phyloP scores from a whole-genome alignment of 495 filamentous ascomycete genomes.

The Aspergillus sclerotioniger region DNA sequence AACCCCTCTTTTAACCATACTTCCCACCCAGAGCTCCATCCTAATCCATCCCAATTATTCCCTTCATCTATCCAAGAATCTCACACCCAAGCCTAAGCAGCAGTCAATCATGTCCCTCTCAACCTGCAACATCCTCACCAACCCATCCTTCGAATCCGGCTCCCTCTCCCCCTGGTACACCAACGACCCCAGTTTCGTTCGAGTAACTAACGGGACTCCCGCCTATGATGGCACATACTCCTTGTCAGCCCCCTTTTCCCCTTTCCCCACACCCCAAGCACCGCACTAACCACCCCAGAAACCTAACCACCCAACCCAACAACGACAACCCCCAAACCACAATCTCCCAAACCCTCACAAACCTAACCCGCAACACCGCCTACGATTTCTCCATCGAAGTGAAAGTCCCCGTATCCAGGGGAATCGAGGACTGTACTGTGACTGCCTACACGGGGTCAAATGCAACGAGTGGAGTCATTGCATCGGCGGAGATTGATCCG shows the following conservation, averaged over 20 bases:
- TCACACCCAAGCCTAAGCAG: no score
- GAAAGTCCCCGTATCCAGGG: slow-evolving; percentile 17
- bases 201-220: slow-evolving; percentile 19
- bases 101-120: slow-evolving; percentile 19
- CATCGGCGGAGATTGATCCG: slow-evolving; percentile 9
- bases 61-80: no score
- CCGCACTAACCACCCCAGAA: slow-evolving; percentile 10
- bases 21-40: no score
- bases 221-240: slow-evolving; percentile 26
- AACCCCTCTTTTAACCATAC: no score
- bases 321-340: slow-evolving; percentile 24
- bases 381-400: slow-evolving; percentile 21
- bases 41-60: no score
- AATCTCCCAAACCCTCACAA: slow-evolving; percentile 19
- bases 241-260: slow-evolving; percentile 15
- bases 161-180: slow-evolving; percentile 22
- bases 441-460: slow-evolving; percentile 22
- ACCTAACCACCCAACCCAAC: slow-evolving; percentile 23
- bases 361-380: slow-evolving; percentile 12
- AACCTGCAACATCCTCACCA: slow-evolving; percentile 24
- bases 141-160: slow-evolving; percentile 29
- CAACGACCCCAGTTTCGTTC: slow-evolving; percentile 22
- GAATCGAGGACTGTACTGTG: no score
- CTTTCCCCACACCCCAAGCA: background rate
- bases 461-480: slow-evolving; percentile 13